phyloP scores from a whole-genome alignment of 371 early-diverging fungal species.

The Neoconidiobolus thromboides region DNA sequence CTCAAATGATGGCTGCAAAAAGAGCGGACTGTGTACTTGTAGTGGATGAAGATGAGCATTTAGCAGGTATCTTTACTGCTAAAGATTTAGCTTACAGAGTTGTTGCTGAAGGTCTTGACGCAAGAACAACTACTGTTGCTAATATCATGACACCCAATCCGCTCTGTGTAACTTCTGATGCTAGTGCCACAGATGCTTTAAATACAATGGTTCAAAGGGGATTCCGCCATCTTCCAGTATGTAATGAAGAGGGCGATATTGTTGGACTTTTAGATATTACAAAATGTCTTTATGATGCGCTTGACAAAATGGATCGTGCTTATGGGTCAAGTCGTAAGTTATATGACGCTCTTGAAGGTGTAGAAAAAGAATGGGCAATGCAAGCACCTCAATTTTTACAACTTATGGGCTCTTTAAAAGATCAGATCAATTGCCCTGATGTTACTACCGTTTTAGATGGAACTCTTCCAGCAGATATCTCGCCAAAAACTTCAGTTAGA shows the following conservation, averaged over 20 bases:
- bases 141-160: constrained; percentile 85
- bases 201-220: constrained; percentile 82
- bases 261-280: constrained; percentile 90
- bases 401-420: constrained; percentile 48
- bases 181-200: constrained; percentile 78
- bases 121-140: constrained; percentile 52
- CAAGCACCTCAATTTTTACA: constrained; percentile 24
- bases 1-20: constrained; percentile 96
- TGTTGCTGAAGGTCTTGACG: constrained; percentile 67
- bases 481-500: constrained; percentile 57
- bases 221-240: constrained; percentile 91
- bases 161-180: constrained; percentile 61
- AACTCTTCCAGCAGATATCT: constrained; percentile 49
- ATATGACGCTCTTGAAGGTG: constrained; percentile 80
- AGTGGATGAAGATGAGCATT: constrained; percentile 74
- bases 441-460: constrained; percentile 52
- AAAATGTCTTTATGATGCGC: constrained; percentile 82
- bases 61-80: constrained; percentile 85
- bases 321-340: constrained; percentile 72
- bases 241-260: constrained; percentile 78
- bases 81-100: constrained; percentile 69
- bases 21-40: constrained; percentile 86
- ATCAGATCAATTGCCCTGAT: constrained; percentile 75
- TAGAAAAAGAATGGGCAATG: constrained; percentile 68
- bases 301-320: constrained; percentile 86